Evolutionary conservation across 2,329 filamentous ascomycete genomes (phyloP), one percentile per base, ranked within the genome.

Genomic region (Cladophialophora immunda): DNA sequence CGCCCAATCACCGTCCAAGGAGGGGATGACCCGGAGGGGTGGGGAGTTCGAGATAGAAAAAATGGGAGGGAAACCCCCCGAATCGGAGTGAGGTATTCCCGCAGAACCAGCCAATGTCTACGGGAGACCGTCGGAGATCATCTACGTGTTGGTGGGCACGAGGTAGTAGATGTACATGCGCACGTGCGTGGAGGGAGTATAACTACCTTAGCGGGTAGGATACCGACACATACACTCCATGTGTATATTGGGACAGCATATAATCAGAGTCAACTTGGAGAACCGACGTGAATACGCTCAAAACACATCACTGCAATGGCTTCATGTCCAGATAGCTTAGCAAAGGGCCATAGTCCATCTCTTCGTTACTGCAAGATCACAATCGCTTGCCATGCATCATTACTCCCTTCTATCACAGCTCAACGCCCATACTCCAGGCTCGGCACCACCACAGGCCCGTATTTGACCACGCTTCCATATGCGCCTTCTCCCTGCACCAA

Each of bases 401-500:
- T 50, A 25, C 45, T 25, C 13, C 45, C 22, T 25, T 50, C 45
- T 50, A 50, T 8, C 1, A 25, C 19, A 50, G 13, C 45, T 75
- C 80, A 92, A 73, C 87, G 82, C 22, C 91, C 91, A 81, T 89
- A 90, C 78, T 94, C 92, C 70, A 94, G 80, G 79, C 90, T 93
- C 45, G 95, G 95, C 73, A 99, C 89, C 79, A 98, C 94, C 17
- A 99, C 95, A 11, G 95, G 95, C 0, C 95, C 95, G 78, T 97
- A 99, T 82, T 99, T 99, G 72, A 95, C 94, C 56, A 95, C 92
- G 71, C 87, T 85, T 45, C 88, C 91, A 58, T 70, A 72, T 11
- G 68, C 69, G 11, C 73, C 72, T 22, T 71, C 72, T 13, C 68
- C 68, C 80, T 99, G 95, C 25, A 99, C 94, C 78, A 99, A 92